phyloP scores from a whole-genome alignment of 257 asterid species.

The Leptodermis oblonga region DNA sequence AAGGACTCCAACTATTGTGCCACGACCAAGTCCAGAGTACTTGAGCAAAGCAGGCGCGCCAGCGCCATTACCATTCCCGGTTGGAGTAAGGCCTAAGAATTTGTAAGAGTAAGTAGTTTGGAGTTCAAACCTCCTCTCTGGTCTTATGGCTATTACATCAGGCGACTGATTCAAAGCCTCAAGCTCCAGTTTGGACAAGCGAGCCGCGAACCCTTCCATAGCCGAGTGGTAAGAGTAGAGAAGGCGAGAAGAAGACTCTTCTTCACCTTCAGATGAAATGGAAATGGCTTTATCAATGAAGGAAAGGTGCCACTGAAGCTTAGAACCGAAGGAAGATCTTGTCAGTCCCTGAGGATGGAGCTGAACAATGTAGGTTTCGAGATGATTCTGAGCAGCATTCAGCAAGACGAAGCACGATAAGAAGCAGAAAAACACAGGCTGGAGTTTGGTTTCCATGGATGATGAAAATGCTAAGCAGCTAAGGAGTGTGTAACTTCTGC shows the following conservation, averaged over 20 bases:
- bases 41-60: slow-evolving; percentile 38
- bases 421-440: slow-evolving; percentile 25
- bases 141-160: slow-evolving; percentile 60
- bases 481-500: background rate
- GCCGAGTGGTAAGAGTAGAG: slow-evolving; percentile 70
- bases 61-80: slow-evolving; percentile 29
- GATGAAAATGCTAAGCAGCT: background rate
- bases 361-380: slow-evolving; percentile 77
- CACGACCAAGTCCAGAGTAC: slow-evolving; percentile 58
- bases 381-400: slow-evolving; percentile 40
- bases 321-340: slow-evolving; percentile 41
- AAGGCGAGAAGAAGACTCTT: slow-evolving; percentile 54
- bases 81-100: slow-evolving; percentile 66
- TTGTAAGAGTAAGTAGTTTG: slow-evolving; percentile 83
- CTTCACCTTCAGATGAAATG: no score
- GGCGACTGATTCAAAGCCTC: slow-evolving; percentile 27
- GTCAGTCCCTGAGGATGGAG: slow-evolving; percentile 57
- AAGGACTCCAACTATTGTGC: slow-evolving; percentile 72
- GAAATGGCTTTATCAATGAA: slow-evolving; percentile 48
- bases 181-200: slow-evolving; percentile 43
- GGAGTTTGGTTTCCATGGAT: slow-evolving; percentile 34
- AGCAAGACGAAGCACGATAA: slow-evolving; percentile 25
- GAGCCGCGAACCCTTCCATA: slow-evolving; percentile 90
- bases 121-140: slow-evolving; percentile 51
- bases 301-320: slow-evolving; percentile 77